Base-by-base conservation (phyloP, 2,329 filamentous ascomycete species). In the Elsinoe fawcettii region DNA sequence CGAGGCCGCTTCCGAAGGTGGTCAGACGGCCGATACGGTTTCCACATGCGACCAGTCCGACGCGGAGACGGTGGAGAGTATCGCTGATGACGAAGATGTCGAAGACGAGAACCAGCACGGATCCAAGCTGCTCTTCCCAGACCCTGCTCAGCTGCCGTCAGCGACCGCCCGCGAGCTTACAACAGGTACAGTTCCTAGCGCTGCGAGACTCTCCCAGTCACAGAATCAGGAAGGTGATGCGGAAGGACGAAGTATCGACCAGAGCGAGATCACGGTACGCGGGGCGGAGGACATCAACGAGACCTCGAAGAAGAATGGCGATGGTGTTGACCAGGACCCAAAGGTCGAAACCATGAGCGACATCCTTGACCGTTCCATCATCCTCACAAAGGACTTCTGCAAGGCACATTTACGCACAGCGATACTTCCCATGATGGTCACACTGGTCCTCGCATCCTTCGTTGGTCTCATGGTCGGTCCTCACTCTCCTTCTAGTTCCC, bases 11-110 rank as follows among this genome's bases (percentile, higher is more conserved):
- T 56, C 54, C 4, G 54, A 56, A 16, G 30, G 54, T 25, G 54
- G 54, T 11, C 37, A 56, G 41, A 56, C 41, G 7, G 54, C 41
- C 7, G 54, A 56, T 6, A 47, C 54, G 9, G 43, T 47, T 18
- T 56, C 54, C 22, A 18, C 36, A n/a, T 56, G 27, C 25, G 54
- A 36, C 20, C 54, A 49, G 6, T 56, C 54, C 14, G 54, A 56
- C n/a, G 54, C 37, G n/a, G 54, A 56, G 27, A 56, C 54, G 7
- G 54, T 37, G 3, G 39, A 32, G 11, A 49, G 43, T 18, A 37
- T 56, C 8, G 27, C 25, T 16, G 30, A 39, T 6, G 41, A 56
- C 9, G 25, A 22, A 2, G 54, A 56, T 5, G 54, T n/a, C 16
- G 30, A 23, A 7, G 20, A 16, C 20, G 16, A 18, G 11, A 14